Evolutionary conservation across 2,329 filamentous ascomycete species (phyloP).

Genomic region (Nothophoma quercina): DNA sequence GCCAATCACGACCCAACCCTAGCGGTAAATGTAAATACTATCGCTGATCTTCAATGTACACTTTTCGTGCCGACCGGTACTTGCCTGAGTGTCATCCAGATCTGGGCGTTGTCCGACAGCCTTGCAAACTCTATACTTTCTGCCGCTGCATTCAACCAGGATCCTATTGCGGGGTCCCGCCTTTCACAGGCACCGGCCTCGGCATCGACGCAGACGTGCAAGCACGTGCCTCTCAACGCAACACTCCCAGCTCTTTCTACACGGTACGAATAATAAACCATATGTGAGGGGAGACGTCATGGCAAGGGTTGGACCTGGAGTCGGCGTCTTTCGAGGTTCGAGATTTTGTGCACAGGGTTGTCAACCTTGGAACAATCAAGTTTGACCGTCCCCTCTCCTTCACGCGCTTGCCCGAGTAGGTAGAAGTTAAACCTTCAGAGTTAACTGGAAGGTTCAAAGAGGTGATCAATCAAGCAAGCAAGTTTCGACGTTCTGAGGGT

Average conservation of each 20-base stretch:
- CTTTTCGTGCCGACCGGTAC: no score
- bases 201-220: constrained; percentile 1
- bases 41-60: not conserved
- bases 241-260: not conserved
- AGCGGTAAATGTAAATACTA: not conserved
- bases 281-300: not conserved
- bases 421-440: no score
- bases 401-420: no score
- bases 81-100: not conserved
- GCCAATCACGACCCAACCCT: not conserved
- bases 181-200: constrained; percentile 17
- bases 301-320: no score
- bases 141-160: not conserved
- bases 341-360: no score
- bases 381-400: no score
- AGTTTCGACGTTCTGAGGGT: no score
- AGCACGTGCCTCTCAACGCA: not conserved
- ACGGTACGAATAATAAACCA: not conserved
- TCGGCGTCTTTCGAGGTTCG: no score
- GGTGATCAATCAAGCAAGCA: no score
- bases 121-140: not conserved
- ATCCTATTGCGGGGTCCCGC: constrained; percentile 16
- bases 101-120: not conserved
- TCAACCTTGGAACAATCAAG: no score
- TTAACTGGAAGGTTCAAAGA: no score